Evolutionary conservation across 345 rosid genomes (phyloP), one percentile per base, ranked within the genome.

Genomic region (Ricinus communis): DNA sequence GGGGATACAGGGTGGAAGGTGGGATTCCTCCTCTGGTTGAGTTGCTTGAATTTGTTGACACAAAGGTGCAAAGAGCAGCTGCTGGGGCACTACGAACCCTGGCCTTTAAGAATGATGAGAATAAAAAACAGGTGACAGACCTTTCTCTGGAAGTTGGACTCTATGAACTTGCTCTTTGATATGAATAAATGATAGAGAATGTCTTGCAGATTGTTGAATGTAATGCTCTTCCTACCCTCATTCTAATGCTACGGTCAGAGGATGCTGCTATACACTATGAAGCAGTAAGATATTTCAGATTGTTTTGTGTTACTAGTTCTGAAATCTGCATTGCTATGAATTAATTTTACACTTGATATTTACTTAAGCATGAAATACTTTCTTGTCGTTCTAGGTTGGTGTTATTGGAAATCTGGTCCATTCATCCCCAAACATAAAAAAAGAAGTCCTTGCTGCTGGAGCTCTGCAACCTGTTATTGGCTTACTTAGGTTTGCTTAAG

Each of bases 241-340:
- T 95, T 74, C 74, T 92, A 63, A 95, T 95, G 99, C 83, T 95
- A 73, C 84, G 93, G 75, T 95, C 99, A 43, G 97, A 95, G 79
- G 99, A 90, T 84, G 84, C 97, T 84, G 97, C 96, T 62, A 95
- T 95, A 77, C 99, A 95, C 79, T 95, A 95, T 85, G 99, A 95
- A 85, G 96, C 96, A 82, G 99, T 95, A 86, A 75, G 91, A 54
- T 77, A 27, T 69, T 77, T 59, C 11, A 25, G 14, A 60, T 5
- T 69, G 45, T 40, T 15, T n/a, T 36, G 27, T 73, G 5, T 50
- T 47, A 24, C 36, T 25, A 55, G 46, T 41, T 72, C 46, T 63
- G 72, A 22, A 46, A 67, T 33, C 30, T 74, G 31, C 58, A 36
- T 53, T 49, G 45, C 1, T 60, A 57, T 53, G 76, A 71, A 36